Percentiles rank a stretch among this genome's conserved stretches.
Evolutionary conservation across 192 early-diverging fungal species (phyloP).

Genomic region (Backusella australiensis): DNA sequence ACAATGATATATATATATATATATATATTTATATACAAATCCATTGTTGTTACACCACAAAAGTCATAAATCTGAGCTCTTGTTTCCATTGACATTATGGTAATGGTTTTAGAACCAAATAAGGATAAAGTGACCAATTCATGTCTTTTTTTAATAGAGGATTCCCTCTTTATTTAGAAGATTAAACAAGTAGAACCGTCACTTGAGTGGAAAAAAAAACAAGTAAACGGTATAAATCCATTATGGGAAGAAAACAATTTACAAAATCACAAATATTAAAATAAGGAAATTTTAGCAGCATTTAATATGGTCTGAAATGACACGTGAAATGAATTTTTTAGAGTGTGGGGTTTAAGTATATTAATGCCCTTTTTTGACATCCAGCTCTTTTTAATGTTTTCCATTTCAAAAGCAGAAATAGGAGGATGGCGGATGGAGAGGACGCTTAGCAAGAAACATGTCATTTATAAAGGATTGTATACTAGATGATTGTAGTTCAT

Average conservation of each 20-base stretch:
- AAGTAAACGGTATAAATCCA: neutral
- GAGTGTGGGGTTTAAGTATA: neutral
- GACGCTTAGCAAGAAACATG: too few species aligned
- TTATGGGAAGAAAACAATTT: slow-evolving; percentile 5
- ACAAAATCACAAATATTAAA: neutral
- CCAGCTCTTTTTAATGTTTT: too few species aligned
- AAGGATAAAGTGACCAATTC: neutral
- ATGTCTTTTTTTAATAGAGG: neutral
- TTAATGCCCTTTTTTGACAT: neutral
- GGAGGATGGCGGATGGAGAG: too few species aligned
- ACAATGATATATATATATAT: neutral
- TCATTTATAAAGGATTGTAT: too few species aligned
- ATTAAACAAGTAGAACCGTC: too few species aligned
- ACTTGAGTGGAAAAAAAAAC: neutral
- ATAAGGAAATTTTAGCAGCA: neutral
- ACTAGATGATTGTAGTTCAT: too few species aligned
- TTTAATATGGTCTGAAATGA: neutral
- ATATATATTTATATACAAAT: too few species aligned
- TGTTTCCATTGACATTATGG: neutral
- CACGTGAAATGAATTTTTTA: neutral
- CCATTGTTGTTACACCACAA: neutral
- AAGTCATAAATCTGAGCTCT: neutral
- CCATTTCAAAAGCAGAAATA: too few species aligned
- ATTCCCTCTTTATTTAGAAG: neutral
- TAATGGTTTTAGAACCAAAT: neutral